phyloP scores from a whole-genome alignment of 345 rosid species.

The Linum usitatissimum region DNA sequence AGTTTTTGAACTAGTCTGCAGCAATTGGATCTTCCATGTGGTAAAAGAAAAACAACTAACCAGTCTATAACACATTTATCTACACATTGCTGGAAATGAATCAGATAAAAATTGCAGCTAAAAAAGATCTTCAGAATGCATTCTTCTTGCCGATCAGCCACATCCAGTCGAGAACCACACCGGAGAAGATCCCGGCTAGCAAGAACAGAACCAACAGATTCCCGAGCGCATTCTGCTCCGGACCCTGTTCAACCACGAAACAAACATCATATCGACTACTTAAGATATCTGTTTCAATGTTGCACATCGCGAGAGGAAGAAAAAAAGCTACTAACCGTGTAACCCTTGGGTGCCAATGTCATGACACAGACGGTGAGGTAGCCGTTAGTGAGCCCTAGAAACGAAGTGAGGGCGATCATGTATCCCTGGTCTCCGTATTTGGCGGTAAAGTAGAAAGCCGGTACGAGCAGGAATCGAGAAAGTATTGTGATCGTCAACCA shows the following conservation, averaged over 20 bases:
- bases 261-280: not conserved
- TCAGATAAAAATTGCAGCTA: not conserved
- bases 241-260: not conserved
- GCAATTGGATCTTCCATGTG: too few relatives aligned
- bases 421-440: conserved; percentile 84
- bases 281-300: too few relatives aligned
- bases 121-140: not conserved
- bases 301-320: not conserved
- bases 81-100: not conserved
- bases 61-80: not conserved
- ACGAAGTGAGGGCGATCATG: conserved; percentile 64
- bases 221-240: conserved; percentile 3
- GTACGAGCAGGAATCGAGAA: conserved; percentile 49
- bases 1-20: too few relatives aligned
- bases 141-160: not conserved
- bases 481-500: conserved; percentile 39
- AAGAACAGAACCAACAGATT: not conserved
- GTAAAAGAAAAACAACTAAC: too few relatives aligned
- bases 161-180: not conserved
- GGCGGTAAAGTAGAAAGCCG: conserved; percentile 79
- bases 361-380: conserved; percentile 76
- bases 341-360: conserved; percentile 72
- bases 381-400: conserved; percentile 70
- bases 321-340: conserved; percentile 45
- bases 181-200: not conserved